Base-by-base conservation (phyloP, 257 asterid genomes). In the Eustoma russellianum region DNA sequence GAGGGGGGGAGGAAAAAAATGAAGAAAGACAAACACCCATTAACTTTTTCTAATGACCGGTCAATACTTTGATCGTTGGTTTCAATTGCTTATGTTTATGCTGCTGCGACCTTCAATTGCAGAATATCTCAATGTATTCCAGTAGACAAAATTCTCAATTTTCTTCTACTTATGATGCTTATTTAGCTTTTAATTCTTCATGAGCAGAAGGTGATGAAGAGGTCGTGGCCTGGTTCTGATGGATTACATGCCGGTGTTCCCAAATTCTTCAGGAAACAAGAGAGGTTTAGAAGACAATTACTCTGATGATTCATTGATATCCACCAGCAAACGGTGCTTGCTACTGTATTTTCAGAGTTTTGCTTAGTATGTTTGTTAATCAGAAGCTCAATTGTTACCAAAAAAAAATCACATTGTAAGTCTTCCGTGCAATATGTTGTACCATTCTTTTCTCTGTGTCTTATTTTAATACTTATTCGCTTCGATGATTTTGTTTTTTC, bases 121-220 rank as follows among this genome's bases (percentile, higher is more conserved):
- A 1, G 43, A 11, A 38, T 9, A 5, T 38, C 7, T 38, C 12
- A 8, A 8, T 38, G 11, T 5, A 11, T 10, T 5, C 0, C 11
- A 38, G 5, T 38, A 11, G 43, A 38, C 12, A 38, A 38, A 24
- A 3, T 38, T 38, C 43, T 11, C 11, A 38, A 8, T 38, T 3
- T 38, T 28, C 19, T 8, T 24, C 14, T 6, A 1, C 28, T 30
- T 30, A 7, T 35, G 54, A 3, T 45, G 56, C 28, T 13, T 14
- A 9, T n/a, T 5, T 13, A 24, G 9, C 1, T 48, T 49, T 46
- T 60, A 10, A 16, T 33, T 19, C 10, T 45, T 49, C 38, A 38
- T 46, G 43, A n/a, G 70, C 53, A 78, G 95, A 78, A 47, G 66
- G 85, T 80, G 70, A 81, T 80, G 56, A 79, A 71, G 74, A 74